Evolutionary conservation across 106 monocot species (phyloP).

Genomic region (Acanthochlamys bracteata): DNA sequence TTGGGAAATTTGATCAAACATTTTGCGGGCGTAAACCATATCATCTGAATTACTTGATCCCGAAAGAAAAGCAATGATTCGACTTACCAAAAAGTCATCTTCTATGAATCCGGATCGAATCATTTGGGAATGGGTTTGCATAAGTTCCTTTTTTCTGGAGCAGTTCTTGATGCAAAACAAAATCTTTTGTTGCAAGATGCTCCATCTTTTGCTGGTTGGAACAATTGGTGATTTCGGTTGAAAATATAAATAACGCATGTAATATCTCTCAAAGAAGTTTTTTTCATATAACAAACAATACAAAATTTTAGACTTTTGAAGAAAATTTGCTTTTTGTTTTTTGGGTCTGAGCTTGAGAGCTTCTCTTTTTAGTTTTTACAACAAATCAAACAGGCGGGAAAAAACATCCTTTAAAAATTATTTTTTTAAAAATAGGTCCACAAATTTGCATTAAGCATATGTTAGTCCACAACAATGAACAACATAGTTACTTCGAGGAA

Average conservation of each 20-base stretch:
- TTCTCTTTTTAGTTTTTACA: too few relatives aligned
- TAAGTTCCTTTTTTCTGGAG: slow-evolving; percentile 17
- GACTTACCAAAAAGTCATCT: slow-evolving; percentile 18
- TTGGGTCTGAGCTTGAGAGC: too few relatives aligned
- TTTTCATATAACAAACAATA: too few relatives aligned
- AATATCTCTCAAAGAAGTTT: not conserved
- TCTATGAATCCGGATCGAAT: slow-evolving; percentile 26
- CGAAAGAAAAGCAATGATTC: slow-evolving; percentile 25
- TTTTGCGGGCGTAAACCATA: slow-evolving; percentile 26
- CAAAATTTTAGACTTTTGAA: too few relatives aligned
- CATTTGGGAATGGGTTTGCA: slow-evolving; percentile 33
- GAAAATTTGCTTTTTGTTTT: too few relatives aligned
- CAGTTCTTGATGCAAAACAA: slow-evolving; percentile 19
- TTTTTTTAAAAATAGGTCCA: too few relatives aligned
- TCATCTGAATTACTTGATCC: not conserved
- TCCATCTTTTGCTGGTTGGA: slow-evolving; percentile 14
- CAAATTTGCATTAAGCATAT: too few relatives aligned
- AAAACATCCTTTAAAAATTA: too few relatives aligned
- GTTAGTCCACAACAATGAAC: too few relatives aligned
- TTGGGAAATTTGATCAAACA: slow-evolving; percentile 33
- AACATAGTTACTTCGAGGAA: too few relatives aligned
- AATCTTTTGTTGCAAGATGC: slow-evolving; percentile 8
- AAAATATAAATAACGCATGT: slow-evolving; percentile 32
- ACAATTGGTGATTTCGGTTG: slow-evolving; percentile 12
- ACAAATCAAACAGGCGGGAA: too few relatives aligned